Evolutionary conservation across 441 rosid genomes (phyloP), one percentile per base, ranked within the genome.

Genomic region (Cnidoscolus chayamansa): DNA sequence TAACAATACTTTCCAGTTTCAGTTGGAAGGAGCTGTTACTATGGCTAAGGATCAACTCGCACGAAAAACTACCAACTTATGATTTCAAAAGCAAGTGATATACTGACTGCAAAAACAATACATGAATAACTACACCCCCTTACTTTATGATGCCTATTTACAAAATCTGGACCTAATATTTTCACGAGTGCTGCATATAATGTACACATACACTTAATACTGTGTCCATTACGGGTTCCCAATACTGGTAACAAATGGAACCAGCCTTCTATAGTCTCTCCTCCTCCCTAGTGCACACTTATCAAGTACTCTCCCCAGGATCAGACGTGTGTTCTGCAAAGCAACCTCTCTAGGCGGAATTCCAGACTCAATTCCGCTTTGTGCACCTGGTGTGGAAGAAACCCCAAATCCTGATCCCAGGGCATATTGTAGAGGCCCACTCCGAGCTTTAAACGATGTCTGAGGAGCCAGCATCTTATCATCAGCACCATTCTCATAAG

Each of bases 301-400:
- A 54, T 93, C 94, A 8, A 96, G 97, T 63, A 96, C 96, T 15
- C 98, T 88, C 12, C 98, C 97, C 17, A 96, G 89, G 70, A 93
- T 89, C 75, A 90, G 76, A 17, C 97, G 83, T 30, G 96, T 91
- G 74, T 93, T 95, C 84, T 88, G 94, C 84, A 90, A 74, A 71
- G 97, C 94, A 66, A 90, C 87, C 77, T 88, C 97, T 81, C 90
- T 87, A 1, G 93, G 83, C 10, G 96, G 82, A 76, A 84, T 70
- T 49, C 91, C 97, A 17, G 87, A 76, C 40, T 92, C 99, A 40
- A 74, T 68, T 37, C 82, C 76, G 8, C 80, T 81, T 61, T 83
- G 94, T 5, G 79, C 68, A n/a, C 86, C 80, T 67, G 84, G 72
- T 64, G 83, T 75, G 55, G 84, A 78, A 50, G 84, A 84, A 49